These are phyloP conservation scores for Termitomyces sp. DNA, from an alignment of 768 basidiomycete genomes.

Conservation along the genomic window DNA sequence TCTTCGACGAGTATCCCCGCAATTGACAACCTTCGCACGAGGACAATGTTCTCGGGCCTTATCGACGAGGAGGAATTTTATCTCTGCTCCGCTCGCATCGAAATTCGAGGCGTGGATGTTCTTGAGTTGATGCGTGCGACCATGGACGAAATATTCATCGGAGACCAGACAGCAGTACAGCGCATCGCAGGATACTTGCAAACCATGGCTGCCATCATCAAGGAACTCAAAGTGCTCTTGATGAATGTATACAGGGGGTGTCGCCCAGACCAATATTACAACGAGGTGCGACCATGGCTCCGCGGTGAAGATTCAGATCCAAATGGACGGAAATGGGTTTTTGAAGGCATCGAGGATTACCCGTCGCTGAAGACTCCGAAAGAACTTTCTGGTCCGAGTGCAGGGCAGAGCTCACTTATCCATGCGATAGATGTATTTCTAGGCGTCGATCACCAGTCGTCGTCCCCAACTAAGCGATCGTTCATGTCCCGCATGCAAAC, in stretches of 20 bases:
- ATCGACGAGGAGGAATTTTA: slow-evolving; percentile 86
- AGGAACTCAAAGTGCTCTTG: slow-evolving; percentile 58
- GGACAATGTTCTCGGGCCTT: slow-evolving; percentile 74
- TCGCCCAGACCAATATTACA: slow-evolving; percentile 70
- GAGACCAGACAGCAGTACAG: slow-evolving; percentile 58
- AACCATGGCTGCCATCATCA: slow-evolving; percentile 61
- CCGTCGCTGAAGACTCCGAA: slow-evolving; percentile 38
- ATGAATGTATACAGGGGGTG: slow-evolving; percentile 65
- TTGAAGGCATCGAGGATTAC: slow-evolving; percentile 54
- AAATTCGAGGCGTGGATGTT: slow-evolving; percentile 79
- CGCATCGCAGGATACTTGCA: slow-evolving; percentile 65
- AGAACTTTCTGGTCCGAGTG: slow-evolving; percentile 74
- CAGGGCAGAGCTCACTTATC: slow-evolving; percentile 78
- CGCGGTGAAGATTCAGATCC: slow-evolving; percentile 59
- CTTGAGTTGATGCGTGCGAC: slow-evolving; percentile 82
- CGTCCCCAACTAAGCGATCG: slow-evolving; percentile 22
- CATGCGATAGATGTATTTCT: slow-evolving; percentile 74
- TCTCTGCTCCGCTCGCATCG: slow-evolving; percentile 80
- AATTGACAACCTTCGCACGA: slow-evolving; percentile 58
- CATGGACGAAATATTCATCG: slow-evolving; percentile 87
- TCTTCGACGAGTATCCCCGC: slow-evolving; percentile 38
- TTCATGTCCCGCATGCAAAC: slow-evolving; percentile 72
- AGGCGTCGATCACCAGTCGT: slow-evolving; percentile 52
- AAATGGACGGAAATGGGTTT: slow-evolving; percentile 44
- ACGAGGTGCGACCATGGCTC: slow-evolving; percentile 78